Evolutionary conservation across 2,329 filamentous ascomycete species (phyloP), one percentile per base, ranked within the genome.

Genomic region (Didymella keratinophila): DNA sequence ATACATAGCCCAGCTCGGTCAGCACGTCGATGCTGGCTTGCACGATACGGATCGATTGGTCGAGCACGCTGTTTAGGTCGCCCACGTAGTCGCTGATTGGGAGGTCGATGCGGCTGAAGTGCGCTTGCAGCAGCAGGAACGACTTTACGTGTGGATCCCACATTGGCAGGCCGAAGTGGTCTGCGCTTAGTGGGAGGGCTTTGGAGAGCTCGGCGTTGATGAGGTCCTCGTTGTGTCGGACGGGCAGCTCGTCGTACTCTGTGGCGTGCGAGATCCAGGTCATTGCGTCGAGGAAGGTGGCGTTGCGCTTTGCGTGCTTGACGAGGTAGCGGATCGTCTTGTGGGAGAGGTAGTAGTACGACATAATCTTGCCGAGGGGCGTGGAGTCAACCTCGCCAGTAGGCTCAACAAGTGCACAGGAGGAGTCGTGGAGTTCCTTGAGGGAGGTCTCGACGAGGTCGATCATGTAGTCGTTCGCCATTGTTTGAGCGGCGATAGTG

Each of bases 81-180:
- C 95, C 95, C 2, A 99, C 93, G 73, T 99, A 99, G 83, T 99
- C 95, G 0, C 91, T 89, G 57, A 99, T 97, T 3, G 96, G 96
- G 3, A 99, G 87, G 53, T 94, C 88, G 66, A 98, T 89, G 56
- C 94, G 90, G 20, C 91, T 92, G 86, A 99, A 96, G 78, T 97
- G 93, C 0, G 95, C 93, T 78, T 99, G 96, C 0, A 99, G 84
- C 1, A 99, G 84, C 36, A 99, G 81, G 80, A 97, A 98, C 0
- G 95, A 88, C 77, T 99, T 99, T 72, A 98, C 92, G 73, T 99
- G 95, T 0, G 95, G 95, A 79, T 99, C 95, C 95, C 95, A 99
- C 88, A 99, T 91, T 1, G 94, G 94, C 39, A 97, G 80, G 10
- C 87, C 88, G 67, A 89, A 83, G 18, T 79, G 76, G 18, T 87